Evolutionary conservation across 1,139 yeast genomes (phyloP), one percentile per base, ranked within the genome.

Genomic region (Hemisphaericaspora xylanilytica): DNA sequence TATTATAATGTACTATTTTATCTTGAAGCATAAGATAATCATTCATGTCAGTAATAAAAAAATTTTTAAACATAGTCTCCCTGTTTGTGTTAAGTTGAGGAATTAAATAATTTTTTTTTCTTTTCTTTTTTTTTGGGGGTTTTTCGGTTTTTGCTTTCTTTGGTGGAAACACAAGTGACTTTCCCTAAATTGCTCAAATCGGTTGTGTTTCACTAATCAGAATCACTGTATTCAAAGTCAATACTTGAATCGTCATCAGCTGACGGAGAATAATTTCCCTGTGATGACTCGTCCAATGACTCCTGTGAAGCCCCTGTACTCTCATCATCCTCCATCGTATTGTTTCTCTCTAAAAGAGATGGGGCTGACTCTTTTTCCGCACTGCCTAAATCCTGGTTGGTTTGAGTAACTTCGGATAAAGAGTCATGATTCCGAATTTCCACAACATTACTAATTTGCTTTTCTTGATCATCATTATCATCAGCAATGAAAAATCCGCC

Each of bases 401-500:
- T 22, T 22, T 22, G 26, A 29, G 12, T 32, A 34, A 18, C 31
- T 32, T 20, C 35, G 33, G 12, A 15, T 17, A 22, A 26, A 28
- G 7, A 27, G 22, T 10, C 21, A 12, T 12, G n/a, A 29, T 17
- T 16, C n/a, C 11, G 14, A 3, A 16, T 4, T 2, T 29, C 13
- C 17, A 11, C 22, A 2, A 4, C 3, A 9, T 18, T 9, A 5
- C 20, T 26, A 28, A 21, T 27, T 12, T 20, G 32, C 15, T 20
- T 11, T 11, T 10, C 35, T 7, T n/a, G 12, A 2, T 9, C 34
- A 8, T 24, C 9, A 2, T 9, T 28, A 8, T 24, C 9, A 3
- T 22, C 33, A 13, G 25, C 10, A 3, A 36, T 33, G 13, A 44
- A 17, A 38, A 42, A 45, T 3, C 55, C 53, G 32, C 50, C 54